Evolutionary conservation across 192 early-diverging fungal species (phyloP), one percentile per base, ranked within the genome.

Genomic region (Entomortierella chlamydospora): DNA sequence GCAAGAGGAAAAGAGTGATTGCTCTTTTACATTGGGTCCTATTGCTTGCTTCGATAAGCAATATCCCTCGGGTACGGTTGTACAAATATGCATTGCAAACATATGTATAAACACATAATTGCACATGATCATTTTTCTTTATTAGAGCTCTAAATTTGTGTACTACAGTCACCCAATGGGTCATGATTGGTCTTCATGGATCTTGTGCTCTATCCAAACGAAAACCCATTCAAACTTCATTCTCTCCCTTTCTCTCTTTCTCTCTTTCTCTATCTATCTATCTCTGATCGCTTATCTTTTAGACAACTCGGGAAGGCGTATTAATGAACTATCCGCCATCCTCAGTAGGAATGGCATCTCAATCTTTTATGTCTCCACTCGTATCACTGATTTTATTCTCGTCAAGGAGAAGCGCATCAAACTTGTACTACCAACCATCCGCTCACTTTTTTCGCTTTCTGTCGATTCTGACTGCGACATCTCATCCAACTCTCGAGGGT

Each of bases 331-430:
- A 10, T 89, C 90, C 12, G 82, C 62, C 4, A 82, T 88, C 0
- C 65, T 91, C 30, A 86, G 86, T 34, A 81, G 79, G 56, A 88
- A 86, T 17, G 88, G 87, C 22, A 84, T 91, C 64, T 86, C 87
- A 56, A 91, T 91, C 66, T 89, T 91, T 31, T 91, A 91, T 58
- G 60, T 91, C 39, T 89, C 87, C 5, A 91, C 90, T 1, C 90
- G 87, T 61, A 87, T 90, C 68, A 90, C 90, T 0, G 90, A 91
- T 59, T 82, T 90, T 54, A 81, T 91, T 34, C 87, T 91, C 70
- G 90, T 90, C 42, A 90, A 90, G 67, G 89, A 90, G 47, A 83
- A 84, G 33, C 86, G 89, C 1, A 70, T 90, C 57, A 74, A 83
- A 7, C 61, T 79, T 20, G 89, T 90, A 53, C 54, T 90, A 13